A percentile compares a stretch with the other conserved stretches of the same genome.
Conservation (phyloP, 148 eudicot species). For the Arctostaphylos glauca region DNA sequence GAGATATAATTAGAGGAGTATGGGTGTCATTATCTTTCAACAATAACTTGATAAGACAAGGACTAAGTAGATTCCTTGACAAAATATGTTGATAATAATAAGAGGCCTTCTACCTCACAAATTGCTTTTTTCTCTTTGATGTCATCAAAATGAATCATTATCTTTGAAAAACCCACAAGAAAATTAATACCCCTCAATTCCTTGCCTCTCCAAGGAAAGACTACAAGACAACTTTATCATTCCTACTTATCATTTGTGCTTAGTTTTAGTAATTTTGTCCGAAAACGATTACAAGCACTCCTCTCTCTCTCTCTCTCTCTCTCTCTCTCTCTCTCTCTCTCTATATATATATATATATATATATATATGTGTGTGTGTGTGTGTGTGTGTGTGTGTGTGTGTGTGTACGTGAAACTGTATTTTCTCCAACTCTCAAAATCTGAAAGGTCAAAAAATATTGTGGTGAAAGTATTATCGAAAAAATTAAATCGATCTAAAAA, state of each 20-base stretch:
- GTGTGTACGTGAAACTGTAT: background rate
- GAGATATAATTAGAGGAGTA: background rate
- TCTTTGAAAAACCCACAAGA: slow-evolving; percentile 32
- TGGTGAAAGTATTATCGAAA: too few species aligned
- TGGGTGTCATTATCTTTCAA: slow-evolving; percentile 24
- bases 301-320: background rate
- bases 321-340: too few species aligned
- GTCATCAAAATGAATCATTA: slow-evolving; percentile 57
- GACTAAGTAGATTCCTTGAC: slow-evolving; percentile 27
- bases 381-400: too few species aligned
- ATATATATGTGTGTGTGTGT: too few species aligned
- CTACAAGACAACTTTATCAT: slow-evolving; percentile 48
- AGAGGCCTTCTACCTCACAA: slow-evolving; percentile 24
- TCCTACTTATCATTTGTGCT: slow-evolving; percentile 23
- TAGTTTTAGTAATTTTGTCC: slow-evolving; percentile 3
- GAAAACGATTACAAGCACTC: background rate
- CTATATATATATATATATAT: too few species aligned
- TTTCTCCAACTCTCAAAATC: too few species aligned
- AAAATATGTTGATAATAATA: slow-evolving; percentile 1
- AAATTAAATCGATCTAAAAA: too few species aligned
- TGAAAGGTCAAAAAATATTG: too few species aligned
- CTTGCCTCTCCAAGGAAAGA: slow-evolving; percentile 39
- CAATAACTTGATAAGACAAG: slow-evolving; percentile 1
- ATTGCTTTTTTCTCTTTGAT: slow-evolving; percentile 29
- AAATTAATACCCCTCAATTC: slow-evolving; percentile 33